Conservation (phyloP, 108 stramenopile genomes). For the Fistulifera pelliculosa region DNA sequence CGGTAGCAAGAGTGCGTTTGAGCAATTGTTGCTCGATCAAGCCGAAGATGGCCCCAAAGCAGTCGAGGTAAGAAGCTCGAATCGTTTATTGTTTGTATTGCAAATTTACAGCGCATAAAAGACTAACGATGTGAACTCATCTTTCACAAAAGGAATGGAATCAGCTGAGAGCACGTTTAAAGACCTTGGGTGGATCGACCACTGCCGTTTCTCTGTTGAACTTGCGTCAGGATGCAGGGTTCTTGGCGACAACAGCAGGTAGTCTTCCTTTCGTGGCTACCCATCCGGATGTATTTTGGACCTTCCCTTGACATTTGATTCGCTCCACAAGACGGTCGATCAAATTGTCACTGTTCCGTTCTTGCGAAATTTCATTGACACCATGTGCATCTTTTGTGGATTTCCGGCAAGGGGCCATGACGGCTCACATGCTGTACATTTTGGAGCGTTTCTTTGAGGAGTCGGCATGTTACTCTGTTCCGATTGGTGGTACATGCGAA, state of each 20-base stretch:
- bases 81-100: not conserved
- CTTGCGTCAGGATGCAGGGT: conserved; percentile 80
- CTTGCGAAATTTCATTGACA: conserved; percentile 86
- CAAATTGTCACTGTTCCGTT: conserved; percentile 85
- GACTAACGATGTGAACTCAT: not conserved
- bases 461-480: conserved; percentile 71
- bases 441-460: conserved; percentile 89
- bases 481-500: conserved; percentile 82
- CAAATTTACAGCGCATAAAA: not conserved
- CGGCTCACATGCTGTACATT: conserved; percentile 83
- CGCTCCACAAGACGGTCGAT: conserved; percentile 83
- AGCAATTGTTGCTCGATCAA: conserved; percentile 72
- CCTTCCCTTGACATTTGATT: conserved; percentile 80
- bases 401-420: conserved; percentile 93
- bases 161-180: conserved; percentile 62
- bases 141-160: conserved; percentile 57
- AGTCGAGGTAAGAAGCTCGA: conserved; percentile 26
- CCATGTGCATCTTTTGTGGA: conserved; percentile 91
- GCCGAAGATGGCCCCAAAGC: conserved; percentile 81
- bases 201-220: conserved; percentile 78
- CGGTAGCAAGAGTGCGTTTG: conserved; percentile 57
- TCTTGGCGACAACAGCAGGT: conserved; percentile 85
- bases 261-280: conserved; percentile 73
- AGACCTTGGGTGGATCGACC: conserved; percentile 79
- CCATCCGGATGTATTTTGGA: conserved; percentile 86